Base-by-base conservation (phyloP, 176 grass and related monocot species). In the Phyllostachys edulis region DNA sequence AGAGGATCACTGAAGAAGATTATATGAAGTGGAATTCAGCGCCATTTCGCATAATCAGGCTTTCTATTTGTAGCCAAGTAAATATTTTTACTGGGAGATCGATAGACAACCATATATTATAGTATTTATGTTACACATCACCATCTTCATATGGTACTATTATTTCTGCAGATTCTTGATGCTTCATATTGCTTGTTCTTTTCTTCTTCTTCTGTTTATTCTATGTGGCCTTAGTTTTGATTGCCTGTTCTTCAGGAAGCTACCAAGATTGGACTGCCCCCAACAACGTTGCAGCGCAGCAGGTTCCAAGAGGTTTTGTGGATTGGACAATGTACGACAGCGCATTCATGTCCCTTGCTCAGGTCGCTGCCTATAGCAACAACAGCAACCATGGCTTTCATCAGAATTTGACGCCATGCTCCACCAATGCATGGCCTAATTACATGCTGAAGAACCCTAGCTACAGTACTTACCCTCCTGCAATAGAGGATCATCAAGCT, bases 361-460 rank as follows among this genome's bases (percentile, higher is more conserved):
- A 54, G 26, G 63, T 63, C 54, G 52, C 63, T 38, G 67, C 62
- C 17, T 38, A 24, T 23, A 44, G 9, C 80, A 69, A 11, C 13
- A 68, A 68, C 80, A 56, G 18, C 63, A 37, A 68, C 80, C 78
- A 87, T 79, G 66, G 52, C 21, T 88, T 83, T 23, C 46, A 94
- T 9, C 76, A 76, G n/a, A 79, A 76, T 17, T 50, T 82, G 4
- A 69, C 71, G 18, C 77, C 81, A 2, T 82, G 79, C 78, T 47
- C 78, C 23, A 51, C 69, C 42, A 63, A 42, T 27, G 21, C 47
- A 24, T 78, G 83, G 83, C 59, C 79, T 40, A 84, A 65, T 42
- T 61, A 63, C 73, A 59, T 73, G 57, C 73, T 54, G 32, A 75
- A 18, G 32, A 90, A 88, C 79, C 24, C 76, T 71, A 77, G 38